Evolutionary conservation across 2,329 filamentous ascomycete species (phyloP), one percentile per base, ranked within the genome.

Genomic region (Penicillium sp.): DNA sequence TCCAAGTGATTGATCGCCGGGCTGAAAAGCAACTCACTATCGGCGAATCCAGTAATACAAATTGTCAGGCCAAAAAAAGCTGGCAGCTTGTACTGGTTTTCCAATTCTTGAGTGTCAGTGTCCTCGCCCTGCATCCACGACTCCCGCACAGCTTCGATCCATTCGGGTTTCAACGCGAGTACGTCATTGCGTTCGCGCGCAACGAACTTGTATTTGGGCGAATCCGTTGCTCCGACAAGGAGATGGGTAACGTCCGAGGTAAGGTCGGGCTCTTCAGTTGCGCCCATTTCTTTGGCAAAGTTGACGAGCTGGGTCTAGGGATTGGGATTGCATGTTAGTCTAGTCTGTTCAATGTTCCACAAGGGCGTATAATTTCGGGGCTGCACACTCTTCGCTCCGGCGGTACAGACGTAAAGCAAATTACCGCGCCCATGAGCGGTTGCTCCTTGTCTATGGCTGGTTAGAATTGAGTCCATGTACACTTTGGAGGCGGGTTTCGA

Each of bases 231-330:
- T 69, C 92, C 94, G 55, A 96, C 90, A 57, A 99, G 83, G 40
- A 99, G 85, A 76, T 99, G 94, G 4, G 94, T 97, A 41, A 96
- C 91, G 70, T 97, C 91, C 50, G 89, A 90, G n/a, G 92, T 97
- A 37, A 99, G 84, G 71, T 99, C 92, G 71, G 91, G 88, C 64
- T 89, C 91, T 79, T 96, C 89, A 54, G 83, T 74, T 44, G 92
- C 94, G 59, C 94, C 94, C 79, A 99, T 91, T 68, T 96, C 85
- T 57, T 79, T 74, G 15, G 89, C 89, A 49, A 74, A 65, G 36
- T 70, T 64, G 21, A 71, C 69, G 45, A 78, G 61, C 48, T 74
- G 68, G 30, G 70, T 72, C 75, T 78, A 45, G 39, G 42, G 7
- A 10, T 36, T 23, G n/a, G 8, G 40, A 23, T 26, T 9, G 44